These are phyloP conservation scores for Pleurotus cornucopiae DNA, from an alignment of 768 basidiomycete species.

Conservation along the genomic window DNA sequence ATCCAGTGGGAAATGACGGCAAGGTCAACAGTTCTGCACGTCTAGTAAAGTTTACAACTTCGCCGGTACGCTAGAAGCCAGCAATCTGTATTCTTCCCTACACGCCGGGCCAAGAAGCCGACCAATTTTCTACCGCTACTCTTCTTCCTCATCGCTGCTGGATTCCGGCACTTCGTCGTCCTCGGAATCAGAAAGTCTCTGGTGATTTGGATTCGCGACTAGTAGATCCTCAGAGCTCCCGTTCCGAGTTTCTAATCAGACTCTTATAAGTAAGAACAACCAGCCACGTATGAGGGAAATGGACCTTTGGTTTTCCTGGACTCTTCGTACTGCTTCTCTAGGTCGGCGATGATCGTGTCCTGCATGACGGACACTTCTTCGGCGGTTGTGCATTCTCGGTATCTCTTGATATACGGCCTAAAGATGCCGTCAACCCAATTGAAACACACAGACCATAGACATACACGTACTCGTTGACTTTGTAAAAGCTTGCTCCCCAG, in stretches of 20 bases:
- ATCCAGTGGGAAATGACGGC: too few relatives aligned
- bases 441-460: too few relatives aligned
- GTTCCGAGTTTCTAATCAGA: constrained; percentile 17
- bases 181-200: constrained; percentile 14
- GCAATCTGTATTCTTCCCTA: too few relatives aligned
- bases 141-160: constrained; percentile 16
- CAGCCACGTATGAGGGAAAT: constrained; percentile 7
- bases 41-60: too few relatives aligned
- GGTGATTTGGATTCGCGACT: constrained; percentile 67
- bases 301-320: constrained; percentile 51
- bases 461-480: constrained; percentile 68
- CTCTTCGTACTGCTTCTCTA: constrained; percentile 57
- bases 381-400: constrained; percentile 65
- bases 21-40: too few relatives aligned
- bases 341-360: constrained; percentile 63
- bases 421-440: too few relatives aligned
- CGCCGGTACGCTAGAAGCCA: too few relatives aligned
- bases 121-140: too few relatives aligned
- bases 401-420: constrained; percentile 67
- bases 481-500: constrained; percentile 87
- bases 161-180: constrained; percentile 10
- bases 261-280: constrained; percentile 1
- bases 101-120: too few relatives aligned
- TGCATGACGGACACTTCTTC: constrained; percentile 59
- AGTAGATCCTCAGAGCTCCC: constrained; percentile 56